Conservation (phyloP, 768 basidiomycete genomes). For the Pulveroboletus sp. region DNA sequence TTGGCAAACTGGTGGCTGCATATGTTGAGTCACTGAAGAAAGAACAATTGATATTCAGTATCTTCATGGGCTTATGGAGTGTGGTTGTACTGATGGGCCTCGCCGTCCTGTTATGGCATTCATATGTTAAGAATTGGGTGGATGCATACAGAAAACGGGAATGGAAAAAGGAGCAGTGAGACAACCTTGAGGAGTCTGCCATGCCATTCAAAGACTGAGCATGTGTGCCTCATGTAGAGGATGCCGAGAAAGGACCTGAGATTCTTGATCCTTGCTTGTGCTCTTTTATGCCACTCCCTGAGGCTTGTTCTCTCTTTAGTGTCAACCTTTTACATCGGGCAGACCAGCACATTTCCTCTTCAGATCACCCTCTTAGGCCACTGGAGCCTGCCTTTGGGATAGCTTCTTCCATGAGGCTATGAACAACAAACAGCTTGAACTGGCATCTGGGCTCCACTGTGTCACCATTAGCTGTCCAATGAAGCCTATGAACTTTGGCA, state of each 20-base stretch:
- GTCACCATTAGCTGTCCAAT: slow-evolving; percentile 32
- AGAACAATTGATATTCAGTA: slow-evolving; percentile 77
- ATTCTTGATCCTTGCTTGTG: slow-evolving; percentile 29
- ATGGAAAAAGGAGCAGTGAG: slow-evolving; percentile 51
- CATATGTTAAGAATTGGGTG: slow-evolving; percentile 48
- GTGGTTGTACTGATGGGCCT: slow-evolving; percentile 81
- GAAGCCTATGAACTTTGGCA: slow-evolving; percentile 45
- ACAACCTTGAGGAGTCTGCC: slow-evolving; percentile 43
- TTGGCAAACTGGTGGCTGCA: slow-evolving; percentile 66
- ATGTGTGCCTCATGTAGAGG: slow-evolving; percentile 16
- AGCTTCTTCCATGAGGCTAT: slow-evolving; percentile 38
- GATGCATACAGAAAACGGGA: slow-evolving; percentile 45
- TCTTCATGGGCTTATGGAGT: slow-evolving; percentile 83
- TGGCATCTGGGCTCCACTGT: slow-evolving; percentile 22
- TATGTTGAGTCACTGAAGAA: slow-evolving; percentile 75
- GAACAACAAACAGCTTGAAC: slow-evolving; percentile 17
- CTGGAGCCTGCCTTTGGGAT: slow-evolving; percentile 37
- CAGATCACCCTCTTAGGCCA: slow-evolving; percentile 22
- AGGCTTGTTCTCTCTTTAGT: slow-evolving; percentile 30
- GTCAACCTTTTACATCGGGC: slow-evolving; percentile 38
- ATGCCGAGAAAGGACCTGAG: slow-evolving; percentile 24
- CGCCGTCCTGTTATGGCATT: slow-evolving; percentile 66
- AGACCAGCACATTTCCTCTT: slow-evolving; percentile 32
- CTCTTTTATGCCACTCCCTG: slow-evolving; percentile 51
- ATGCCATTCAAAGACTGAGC: slow-evolving; percentile 19